A percentile compares a stretch with the other conserved stretches of the same genome.
These are phyloP conservation scores for Pythium vanterpoolii DNA, from an alignment of 352 stramenopile genomes.

Conservation along the genomic window DNA sequence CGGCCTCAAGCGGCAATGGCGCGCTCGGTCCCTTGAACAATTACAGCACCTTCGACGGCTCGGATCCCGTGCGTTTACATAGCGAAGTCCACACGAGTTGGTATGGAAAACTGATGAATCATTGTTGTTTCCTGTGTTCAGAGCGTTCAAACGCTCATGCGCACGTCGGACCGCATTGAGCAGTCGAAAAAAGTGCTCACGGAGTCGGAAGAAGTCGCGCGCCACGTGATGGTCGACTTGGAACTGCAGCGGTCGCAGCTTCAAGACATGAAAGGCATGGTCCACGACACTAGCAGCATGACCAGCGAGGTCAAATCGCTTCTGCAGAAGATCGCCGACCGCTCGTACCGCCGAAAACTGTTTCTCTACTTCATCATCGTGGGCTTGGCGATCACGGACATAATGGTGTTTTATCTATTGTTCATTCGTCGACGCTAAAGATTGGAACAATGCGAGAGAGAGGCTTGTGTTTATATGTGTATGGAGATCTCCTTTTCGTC, in stretches of 20 bases:
- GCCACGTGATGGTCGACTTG: constrained; percentile 72
- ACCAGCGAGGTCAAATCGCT: constrained; percentile 62
- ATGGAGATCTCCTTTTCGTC: neutral
- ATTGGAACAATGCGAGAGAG: neutral
- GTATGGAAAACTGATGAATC: neutral
- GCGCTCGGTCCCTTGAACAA: constrained; percentile 36
- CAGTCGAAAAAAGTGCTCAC: constrained; percentile 53
- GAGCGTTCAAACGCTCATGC: constrained; percentile 62
- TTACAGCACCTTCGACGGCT: constrained; percentile 68
- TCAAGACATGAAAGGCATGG: constrained; percentile 79
- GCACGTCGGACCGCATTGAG: constrained; percentile 74
- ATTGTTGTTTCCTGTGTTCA: constrained; percentile 11
- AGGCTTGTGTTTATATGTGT: constrained; percentile 1
- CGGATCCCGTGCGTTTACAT: constrained; percentile 34
- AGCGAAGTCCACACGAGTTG: neutral
- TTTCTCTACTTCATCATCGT: constrained; percentile 71
- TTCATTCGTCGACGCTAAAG: constrained; percentile 44
- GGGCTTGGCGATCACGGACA: constrained; percentile 58
- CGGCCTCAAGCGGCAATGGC: constrained; percentile 28
- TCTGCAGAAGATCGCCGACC: constrained; percentile 70
- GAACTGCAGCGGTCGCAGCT: constrained; percentile 78
- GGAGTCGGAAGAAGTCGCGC: constrained; percentile 67
- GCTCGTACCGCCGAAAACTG: constrained; percentile 66
- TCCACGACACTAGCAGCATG: constrained; percentile 63
- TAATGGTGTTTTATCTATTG: constrained; percentile 83